Conservation (phyloP, 23 red algal genomes). For the Gracilariopsis chorda region DNA sequence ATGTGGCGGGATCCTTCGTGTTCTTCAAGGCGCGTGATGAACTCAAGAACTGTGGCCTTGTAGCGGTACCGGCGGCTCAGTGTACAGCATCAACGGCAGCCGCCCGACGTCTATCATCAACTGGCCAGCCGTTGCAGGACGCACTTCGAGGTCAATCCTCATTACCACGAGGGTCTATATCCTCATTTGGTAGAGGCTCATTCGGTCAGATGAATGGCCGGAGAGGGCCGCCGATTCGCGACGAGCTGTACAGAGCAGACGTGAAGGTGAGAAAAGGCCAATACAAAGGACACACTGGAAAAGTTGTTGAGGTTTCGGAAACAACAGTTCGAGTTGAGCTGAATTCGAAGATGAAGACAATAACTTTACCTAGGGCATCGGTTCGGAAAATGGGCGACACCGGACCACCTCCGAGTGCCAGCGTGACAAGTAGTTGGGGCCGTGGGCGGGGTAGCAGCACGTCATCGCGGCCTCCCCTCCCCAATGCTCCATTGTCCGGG, state of each 20-base stretch:
- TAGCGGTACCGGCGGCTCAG: slow-evolving; percentile 56
- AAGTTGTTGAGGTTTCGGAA: slow-evolving; percentile 78
- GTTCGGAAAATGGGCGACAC: slow-evolving; percentile 20
- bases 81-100: slow-evolving; percentile 53
- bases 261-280: slow-evolving; percentile 80
- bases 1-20: slow-evolving; percentile 63
- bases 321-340: slow-evolving; percentile 85
- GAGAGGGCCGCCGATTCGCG: background rate
- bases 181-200: background rate
- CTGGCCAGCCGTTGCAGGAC: slow-evolving; percentile 13
- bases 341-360: slow-evolving; percentile 78
- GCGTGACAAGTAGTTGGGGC: background rate
- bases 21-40: slow-evolving; percentile 92
- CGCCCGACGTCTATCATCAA: slow-evolving; percentile 39
- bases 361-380: slow-evolving; percentile 54
- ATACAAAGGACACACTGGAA: slow-evolving; percentile 89
- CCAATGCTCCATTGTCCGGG: background rate
- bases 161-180: slow-evolving; percentile 42
- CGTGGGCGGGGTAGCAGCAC: background rate
- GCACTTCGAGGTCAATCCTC: background rate
- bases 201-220: slow-evolving; percentile 17
- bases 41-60: slow-evolving; percentile 72
- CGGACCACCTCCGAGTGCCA: background rate
- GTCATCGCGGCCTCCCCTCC: background rate
- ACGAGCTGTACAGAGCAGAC: slow-evolving; percentile 42